phyloP scores from a whole-genome alignment of 2,329 filamentous ascomycete genomes.

The Hypoxylon sp. region DNA sequence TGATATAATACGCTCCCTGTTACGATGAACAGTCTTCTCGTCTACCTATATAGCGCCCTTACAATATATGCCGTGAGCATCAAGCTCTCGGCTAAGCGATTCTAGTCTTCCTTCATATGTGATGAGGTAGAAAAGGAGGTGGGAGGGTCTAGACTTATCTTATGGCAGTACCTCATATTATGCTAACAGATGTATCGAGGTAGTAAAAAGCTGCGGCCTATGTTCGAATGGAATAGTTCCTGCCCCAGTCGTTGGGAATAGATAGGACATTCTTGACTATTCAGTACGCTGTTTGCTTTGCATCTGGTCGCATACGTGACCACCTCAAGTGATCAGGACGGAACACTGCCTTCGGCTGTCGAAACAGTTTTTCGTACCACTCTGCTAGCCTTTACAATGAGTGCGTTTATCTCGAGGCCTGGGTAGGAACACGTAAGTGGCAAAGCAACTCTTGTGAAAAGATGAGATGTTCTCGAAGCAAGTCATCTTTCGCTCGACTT shows the following conservation, averaged over 20 bases:
- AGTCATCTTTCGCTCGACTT: no score
- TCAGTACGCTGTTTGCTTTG: neutral
- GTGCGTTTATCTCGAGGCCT: neutral
- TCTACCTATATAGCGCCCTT: neutral
- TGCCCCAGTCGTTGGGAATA: neutral
- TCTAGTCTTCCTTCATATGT: no score
- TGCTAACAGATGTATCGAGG: no score
- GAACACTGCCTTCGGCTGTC: slow-evolving; percentile 11
- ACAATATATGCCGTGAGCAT: neutral
- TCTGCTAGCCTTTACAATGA: neutral
- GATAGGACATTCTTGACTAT: neutral
- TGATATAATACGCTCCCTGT: slow-evolving; percentile 9
- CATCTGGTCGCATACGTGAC: neutral
- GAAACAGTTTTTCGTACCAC: slow-evolving; percentile 23
- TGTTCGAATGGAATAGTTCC: neutral
- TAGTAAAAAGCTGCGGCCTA: no score
- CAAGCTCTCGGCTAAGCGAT: no score
- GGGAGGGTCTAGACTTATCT: no score
- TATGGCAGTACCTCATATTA: no score
- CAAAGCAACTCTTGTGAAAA: neutral
- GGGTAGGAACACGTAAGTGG: neutral
- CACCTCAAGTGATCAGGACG: neutral
- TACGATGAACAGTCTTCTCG: neutral
- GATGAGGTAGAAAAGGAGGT: no score
- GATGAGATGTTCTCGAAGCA: no score